Base-by-base conservation (phyloP, 2,329 filamentous ascomycete genomes). In the Monosporascus sp. region DNA sequence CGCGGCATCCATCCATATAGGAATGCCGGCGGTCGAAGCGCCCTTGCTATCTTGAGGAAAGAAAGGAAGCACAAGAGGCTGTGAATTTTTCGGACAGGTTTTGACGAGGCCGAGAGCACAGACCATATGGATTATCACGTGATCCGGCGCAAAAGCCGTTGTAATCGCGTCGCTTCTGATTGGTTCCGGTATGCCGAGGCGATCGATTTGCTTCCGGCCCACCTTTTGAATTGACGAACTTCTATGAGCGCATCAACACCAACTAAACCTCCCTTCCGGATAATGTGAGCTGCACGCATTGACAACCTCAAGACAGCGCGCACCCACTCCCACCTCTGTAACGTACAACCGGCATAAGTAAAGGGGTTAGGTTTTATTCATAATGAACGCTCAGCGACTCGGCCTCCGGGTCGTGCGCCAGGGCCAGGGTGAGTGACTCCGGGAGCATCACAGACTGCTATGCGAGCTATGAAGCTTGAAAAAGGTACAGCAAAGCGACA, bases 381-480 rank as follows among this genome's bases (percentile, higher is more conserved):
- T 61, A 44, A 85, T 85, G 81, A 78, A 76, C 68, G 75, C 78
- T 65, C 78, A 80, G 64, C 73, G 80, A 73, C 74, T 81, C 65
- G 81, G 80, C 69, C 67, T 82, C 61, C 76, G 77, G 72, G 80
- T 80, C 69, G 70, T 83, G 68, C 79, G 80, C 70, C 77, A 80
- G 69, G 15, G 80, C 70, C 77, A 80, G 69, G 18, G 25, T 20
- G 44, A 46, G 43, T n/a, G 17, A 44, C n/a, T 31, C 31, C 24
- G 22, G 22, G 24, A 46, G 24, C 24, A 7, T 31, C 43, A 46
- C 43, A 2, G n/a, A 7, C 24, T 7, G 15, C 24, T 24, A 27
- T 15, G 11, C n/a, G 43, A 20, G 39, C 9, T 43, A 20, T 11
- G n/a, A 15, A 25, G 14, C 14, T 25, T 15, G 11, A 11, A 22